Evolutionary conservation across 73 alveolate species (phyloP).

Genomic region (Paramecium sonneborni): DNA sequence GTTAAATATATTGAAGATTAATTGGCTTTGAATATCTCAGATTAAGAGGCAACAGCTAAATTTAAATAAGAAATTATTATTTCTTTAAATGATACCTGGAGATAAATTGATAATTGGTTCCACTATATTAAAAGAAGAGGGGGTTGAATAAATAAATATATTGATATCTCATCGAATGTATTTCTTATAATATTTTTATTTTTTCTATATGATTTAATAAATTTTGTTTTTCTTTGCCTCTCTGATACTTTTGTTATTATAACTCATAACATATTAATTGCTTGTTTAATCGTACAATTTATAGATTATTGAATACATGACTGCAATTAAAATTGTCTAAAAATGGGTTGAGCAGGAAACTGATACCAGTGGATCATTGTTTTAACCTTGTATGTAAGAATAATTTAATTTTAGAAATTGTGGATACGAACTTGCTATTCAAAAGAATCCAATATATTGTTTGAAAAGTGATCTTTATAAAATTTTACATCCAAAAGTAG

Average conservation of each 20-base stretch:
- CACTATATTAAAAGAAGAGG: conserved; percentile 66
- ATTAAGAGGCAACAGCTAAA: conserved; percentile 78
- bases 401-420: not conserved
- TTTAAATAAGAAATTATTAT: conserved; percentile 74
- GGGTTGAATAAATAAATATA: not conserved
- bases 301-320: not conserved
- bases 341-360: not conserved
- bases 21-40: conserved; percentile 66
- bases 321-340: not conserved
- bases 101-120: conserved; percentile 75
- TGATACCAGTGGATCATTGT: not conserved
- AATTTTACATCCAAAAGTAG: conserved; percentile 5
- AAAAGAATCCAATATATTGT: not conserved
- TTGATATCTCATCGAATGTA: not conserved
- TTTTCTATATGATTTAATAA: not conserved
- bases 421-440: conserved; percentile 27
- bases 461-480: conserved; percentile 26
- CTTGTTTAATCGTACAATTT: not conserved
- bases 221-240: not conserved
- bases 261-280: not conserved
- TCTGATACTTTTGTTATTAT: not conserved
- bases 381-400: conserved; percentile 6
- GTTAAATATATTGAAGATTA: conserved; percentile 74
- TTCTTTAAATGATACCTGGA: conserved; percentile 67
- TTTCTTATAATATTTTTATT: not conserved